Conservation (phyloP, 176 grass and related monocot genomes). For the maize (Zea mays) region Zm-B73-REFERENCE-NAM-5.0 NC_050098.1:64555001-64555500, state of each 20-base stretch:
- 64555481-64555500: slow-evolving; percentile 11
- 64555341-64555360: slow-evolving; percentile 3
- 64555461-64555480: slow-evolving; percentile 26
- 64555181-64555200: slow-evolving; percentile 8
- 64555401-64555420: slow-evolving; percentile 4
- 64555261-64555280: slow-evolving; percentile 4
- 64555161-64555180: background rate
- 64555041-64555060: slow-evolving; percentile 11
- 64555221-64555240: slow-evolving; percentile 30
- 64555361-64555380: background rate
- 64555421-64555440: background rate
- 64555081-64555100: background rate
- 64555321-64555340: background rate
- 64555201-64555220: slow-evolving; percentile 14
- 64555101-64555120: slow-evolving; percentile 22
- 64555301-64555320: background rate
- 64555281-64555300: slow-evolving; percentile 1
- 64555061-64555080: background rate
- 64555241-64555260: slow-evolving; percentile 18
- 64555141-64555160: slow-evolving; percentile 17
- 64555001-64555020: background rate
- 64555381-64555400: background rate
- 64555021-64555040: background rate
- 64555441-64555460: slow-evolving; percentile 16
- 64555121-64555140: background rate